These are phyloP conservation scores for Delitschia confertaspora DNA, from an alignment of 495 filamentous ascomycete genomes.

Conservation along the genomic window DNA sequence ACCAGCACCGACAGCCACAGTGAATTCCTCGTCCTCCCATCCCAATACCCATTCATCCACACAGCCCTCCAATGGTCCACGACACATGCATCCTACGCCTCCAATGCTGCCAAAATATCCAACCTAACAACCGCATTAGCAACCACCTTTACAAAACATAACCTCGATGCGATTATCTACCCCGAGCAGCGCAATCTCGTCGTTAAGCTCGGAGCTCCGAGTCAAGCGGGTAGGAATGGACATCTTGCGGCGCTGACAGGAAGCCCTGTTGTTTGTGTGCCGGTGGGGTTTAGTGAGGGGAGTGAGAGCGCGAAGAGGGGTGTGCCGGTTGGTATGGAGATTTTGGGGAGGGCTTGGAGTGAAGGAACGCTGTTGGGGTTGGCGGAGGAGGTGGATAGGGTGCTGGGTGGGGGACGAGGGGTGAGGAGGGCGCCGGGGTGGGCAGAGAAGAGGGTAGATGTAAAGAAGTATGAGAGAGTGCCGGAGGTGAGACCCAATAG, in stretches of 20 bases:
- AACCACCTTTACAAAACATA: slow-evolving; percentile 40
- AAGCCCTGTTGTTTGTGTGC: slow-evolving; percentile 53
- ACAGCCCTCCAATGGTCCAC: slow-evolving; percentile 43
- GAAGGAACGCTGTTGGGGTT: slow-evolving; percentile 49
- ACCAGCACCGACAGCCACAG: slow-evolving; percentile 19
- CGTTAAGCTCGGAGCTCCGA: slow-evolving; percentile 46
- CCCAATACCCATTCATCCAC: slow-evolving; percentile 45
- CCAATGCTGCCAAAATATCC: slow-evolving; percentile 38
- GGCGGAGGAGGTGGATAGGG: slow-evolving; percentile 35
- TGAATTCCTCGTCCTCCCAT: slow-evolving; percentile 48
- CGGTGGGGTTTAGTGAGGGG: slow-evolving; percentile 42
- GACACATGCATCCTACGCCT: slow-evolving; percentile 39
- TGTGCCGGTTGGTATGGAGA: slow-evolving; percentile 57
- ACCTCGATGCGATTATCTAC: slow-evolving; percentile 53
- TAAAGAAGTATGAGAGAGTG: slow-evolving; percentile 33
- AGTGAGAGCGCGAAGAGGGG: slow-evolving; percentile 44
- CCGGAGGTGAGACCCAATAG: slow-evolving; percentile 38
- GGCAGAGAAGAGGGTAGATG: slow-evolving; percentile 34
- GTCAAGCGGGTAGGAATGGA: slow-evolving; percentile 54
- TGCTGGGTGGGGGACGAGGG: no score
- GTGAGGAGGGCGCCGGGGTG: slow-evolving; percentile 41
- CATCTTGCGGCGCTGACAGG: slow-evolving; percentile 57
- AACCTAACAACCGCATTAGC: slow-evolving; percentile 41
- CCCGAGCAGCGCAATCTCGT: slow-evolving; percentile 58
- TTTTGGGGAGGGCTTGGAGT: slow-evolving; percentile 46